Conservation (phyloP, 805 yeast genomes). For the Nakazawaea anatomiae region DNA sequence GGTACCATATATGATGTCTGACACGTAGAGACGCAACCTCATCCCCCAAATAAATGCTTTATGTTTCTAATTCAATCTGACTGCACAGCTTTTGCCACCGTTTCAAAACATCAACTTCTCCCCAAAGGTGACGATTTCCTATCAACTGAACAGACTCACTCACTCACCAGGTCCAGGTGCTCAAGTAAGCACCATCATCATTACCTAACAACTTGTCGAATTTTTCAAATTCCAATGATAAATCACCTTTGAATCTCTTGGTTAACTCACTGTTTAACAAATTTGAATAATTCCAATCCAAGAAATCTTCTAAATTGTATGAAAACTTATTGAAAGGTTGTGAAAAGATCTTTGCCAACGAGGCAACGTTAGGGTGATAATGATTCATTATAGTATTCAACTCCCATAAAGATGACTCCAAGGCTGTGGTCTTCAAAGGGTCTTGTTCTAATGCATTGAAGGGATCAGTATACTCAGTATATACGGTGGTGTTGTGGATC, state of each 20-base stretch:
- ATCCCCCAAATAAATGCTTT: too few species aligned
- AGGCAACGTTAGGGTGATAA: slow-evolving; percentile 93
- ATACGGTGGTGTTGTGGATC: slow-evolving; percentile 52
- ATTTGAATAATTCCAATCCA: slow-evolving; percentile 81
- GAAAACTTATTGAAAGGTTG: slow-evolving; percentile 87
- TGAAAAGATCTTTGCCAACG: slow-evolving; percentile 78
- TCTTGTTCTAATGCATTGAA: slow-evolving; percentile 58
- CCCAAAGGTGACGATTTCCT: too few species aligned
- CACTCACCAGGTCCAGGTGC: slow-evolving; percentile 7
- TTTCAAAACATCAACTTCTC: too few species aligned
- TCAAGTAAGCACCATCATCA: slow-evolving; percentile 6
- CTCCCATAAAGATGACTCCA: slow-evolving; percentile 91
- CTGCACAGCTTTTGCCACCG: too few species aligned
- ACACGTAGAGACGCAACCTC: too few species aligned
- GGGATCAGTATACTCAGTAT: slow-evolving; percentile 49
- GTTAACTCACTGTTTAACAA: slow-evolving; percentile 56
- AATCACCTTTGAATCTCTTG: slow-evolving; percentile 62
- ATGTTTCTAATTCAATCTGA: too few species aligned
- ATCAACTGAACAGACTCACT: neutral
- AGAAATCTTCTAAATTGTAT: slow-evolving; percentile 89
- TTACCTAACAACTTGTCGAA: slow-evolving; percentile 34
- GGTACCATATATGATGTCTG: too few species aligned
- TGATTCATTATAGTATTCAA: slow-evolving; percentile 67
- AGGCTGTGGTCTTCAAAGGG: slow-evolving; percentile 75
- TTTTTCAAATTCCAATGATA: slow-evolving; percentile 72